Base-by-base conservation (phyloP, 2,329 filamentous ascomycete genomes). In the Hypoxylon sp. region DNA sequence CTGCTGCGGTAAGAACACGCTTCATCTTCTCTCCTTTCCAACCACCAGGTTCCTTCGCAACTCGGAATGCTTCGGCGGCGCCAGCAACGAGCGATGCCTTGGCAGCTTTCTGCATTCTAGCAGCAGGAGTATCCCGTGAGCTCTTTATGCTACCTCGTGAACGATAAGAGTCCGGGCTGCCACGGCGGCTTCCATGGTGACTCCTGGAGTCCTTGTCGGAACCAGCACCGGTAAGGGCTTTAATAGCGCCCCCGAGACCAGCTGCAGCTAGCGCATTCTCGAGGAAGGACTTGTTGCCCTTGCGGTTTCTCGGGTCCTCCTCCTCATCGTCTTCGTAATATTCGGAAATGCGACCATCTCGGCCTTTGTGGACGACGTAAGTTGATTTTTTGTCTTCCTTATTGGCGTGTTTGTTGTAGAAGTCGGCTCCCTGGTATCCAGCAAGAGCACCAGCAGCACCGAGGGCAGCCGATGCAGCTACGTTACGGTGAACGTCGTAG, bases 21-120 rank as follows among this genome's bases (percentile, higher is more conserved):
- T 91, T 94, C 60, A 91, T 90, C 74, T 97, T 97, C 57, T 90
- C 88, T 26, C 92, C 93, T 58, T 87, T 88, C 91, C 92, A 97
- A 31, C 87, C 83, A 45, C 93, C 93, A 2, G 91, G 89, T 57
- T 94, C 89, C 65, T 93, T 96, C 69, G 92, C 87, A 48, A 91
- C 87, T 55, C 90, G 88, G 79, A 96, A 96, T 30, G 93, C 93
- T 72, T 97, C 92, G 45, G 91, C 89, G 29, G 92, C 93, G 63
- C 91, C 93, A 20, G 93, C 92, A 35, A 96, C 82, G 27, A 97
- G 78, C 13, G 92, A 94, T 23, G 93, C 92, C 77, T 94, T 93
- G 69, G 92, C 90, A 23, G 91, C 91, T 73, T 96, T 91, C 61
- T 91, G 86, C 35, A 90, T 82, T 63, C 89, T 89, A 63, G 76